Evolutionary conservation across 352 stramenopile genomes (phyloP), one percentile per base, ranked within the genome.

Genomic region (Phytophthora citricola): DNA sequence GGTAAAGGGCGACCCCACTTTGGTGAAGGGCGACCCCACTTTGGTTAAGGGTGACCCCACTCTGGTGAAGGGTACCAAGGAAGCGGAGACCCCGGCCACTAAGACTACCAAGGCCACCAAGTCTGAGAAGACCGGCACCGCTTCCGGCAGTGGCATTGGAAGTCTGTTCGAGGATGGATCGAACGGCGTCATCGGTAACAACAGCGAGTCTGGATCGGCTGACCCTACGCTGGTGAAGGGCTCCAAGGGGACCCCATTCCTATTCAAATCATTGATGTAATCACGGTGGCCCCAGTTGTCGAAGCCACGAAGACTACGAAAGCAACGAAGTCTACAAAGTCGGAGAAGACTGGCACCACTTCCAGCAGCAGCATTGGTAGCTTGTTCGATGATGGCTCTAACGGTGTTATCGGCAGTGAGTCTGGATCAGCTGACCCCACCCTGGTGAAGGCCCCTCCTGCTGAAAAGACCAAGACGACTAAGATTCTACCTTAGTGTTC

Each of bases 71-170:
- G 29, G 55, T 2, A 39, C 15, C 2, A 63, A 63, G 26, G 55
- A 55, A 5, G 20, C 26, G 2, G 40, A 60, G 40, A n/a, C 26
- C 9, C 31, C 44, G 1, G 43, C 41, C 15, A 48, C 54, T 8
- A 62, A 48, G 41, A 56, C 43, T 12, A 63, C 55, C 3, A 63
- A 63, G 44, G 14, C 55, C 15, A 55, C 44, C 4, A 63, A 63
- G 44, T 49, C 53, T 2, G 48, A 57, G 57, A 64, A 64, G 57
- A 64, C 57, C 17, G 53, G 40, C 17, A 52, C 53, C 1, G 53
- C 53, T 4, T 52, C 39, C 8, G 27, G 20, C 31, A 63, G 55
- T 17, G 55, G 32, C 15, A 27, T 55, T 24, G 48, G 58, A 22
- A 60, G 48, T 15, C 32, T 66, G 20, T 66, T 66, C 5, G 49